phyloP scores from a whole-genome alignment of 805 yeast species.

The Sugiyamaella boreocaroliniensis region DNA sequence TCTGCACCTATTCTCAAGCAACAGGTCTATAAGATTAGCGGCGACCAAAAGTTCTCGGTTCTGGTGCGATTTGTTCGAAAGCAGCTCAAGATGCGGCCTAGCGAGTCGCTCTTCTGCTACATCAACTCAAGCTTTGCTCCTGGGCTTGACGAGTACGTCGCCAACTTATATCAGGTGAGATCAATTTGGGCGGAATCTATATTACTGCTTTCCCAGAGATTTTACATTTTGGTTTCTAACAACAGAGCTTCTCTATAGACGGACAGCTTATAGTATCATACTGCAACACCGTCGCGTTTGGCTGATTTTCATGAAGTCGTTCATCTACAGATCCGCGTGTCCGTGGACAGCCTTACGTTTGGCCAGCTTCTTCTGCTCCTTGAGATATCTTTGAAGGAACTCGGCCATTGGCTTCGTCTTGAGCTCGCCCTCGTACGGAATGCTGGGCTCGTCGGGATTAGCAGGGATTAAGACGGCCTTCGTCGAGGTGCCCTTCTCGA shows the following conservation, averaged over 20 bases:
- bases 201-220: background rate
- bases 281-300: conserved; percentile 25
- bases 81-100: conserved; percentile 27
- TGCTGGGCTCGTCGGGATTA: conserved; percentile 20
- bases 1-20: conserved; percentile 45
- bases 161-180: conserved; percentile 21
- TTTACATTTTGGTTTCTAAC: background rate
- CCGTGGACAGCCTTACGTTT: background rate
- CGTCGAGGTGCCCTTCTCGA: conserved; percentile 20
- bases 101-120: conserved; percentile 34
- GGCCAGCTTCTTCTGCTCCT: background rate
- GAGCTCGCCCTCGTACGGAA: conserved; percentile 27
- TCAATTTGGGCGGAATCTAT: background rate
- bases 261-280: conserved; percentile 22
- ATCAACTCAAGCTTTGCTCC: conserved; percentile 37
- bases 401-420: conserved; percentile 20
- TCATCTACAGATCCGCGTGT: background rate
- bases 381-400: conserved; percentile 17
- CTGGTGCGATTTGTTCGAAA: conserved; percentile 39
- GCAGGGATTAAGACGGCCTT: conserved; percentile 21
- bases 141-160: conserved; percentile 32
- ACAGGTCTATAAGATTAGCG: conserved; percentile 39
- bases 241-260: conserved; percentile 18
- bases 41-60: conserved; percentile 41
- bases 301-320: conserved; percentile 7